Evolutionary conservation across 208 protist genomes (phyloP).

Genomic region (Crithidia sp.): DNA sequence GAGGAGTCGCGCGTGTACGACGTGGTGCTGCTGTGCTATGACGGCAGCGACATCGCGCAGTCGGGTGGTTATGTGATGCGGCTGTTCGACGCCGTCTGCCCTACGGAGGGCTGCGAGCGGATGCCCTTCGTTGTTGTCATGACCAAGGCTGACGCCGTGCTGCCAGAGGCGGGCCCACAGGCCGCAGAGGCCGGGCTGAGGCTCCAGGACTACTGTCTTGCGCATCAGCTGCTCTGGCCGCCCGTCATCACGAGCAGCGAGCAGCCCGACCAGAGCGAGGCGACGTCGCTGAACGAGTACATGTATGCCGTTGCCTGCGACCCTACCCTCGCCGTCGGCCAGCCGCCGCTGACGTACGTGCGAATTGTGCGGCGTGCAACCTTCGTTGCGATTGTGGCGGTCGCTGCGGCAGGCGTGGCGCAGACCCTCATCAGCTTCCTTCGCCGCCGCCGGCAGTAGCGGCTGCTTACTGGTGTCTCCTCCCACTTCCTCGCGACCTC

Average conservation of each 20-base stretch:
- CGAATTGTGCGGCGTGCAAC: slow-evolving; percentile 63
- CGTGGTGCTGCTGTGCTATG: slow-evolving; percentile 82
- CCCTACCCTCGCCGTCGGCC: slow-evolving; percentile 76
- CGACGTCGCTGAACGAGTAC: slow-evolving; percentile 75
- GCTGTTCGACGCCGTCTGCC: slow-evolving; percentile 41
- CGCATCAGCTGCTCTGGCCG: slow-evolving; percentile 79
- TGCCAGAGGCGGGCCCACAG: not conserved
- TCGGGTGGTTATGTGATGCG: slow-evolving; percentile 52
- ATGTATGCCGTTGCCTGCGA: slow-evolving; percentile 69
- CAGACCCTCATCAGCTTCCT: slow-evolving; percentile 29
- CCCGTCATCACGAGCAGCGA: slow-evolving; percentile 75
- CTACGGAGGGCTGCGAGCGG: slow-evolving; percentile 22
- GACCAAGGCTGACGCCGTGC: slow-evolving; percentile 71
- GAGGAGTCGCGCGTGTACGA: slow-evolving; percentile 68
- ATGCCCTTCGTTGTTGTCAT: slow-evolving; percentile 84
- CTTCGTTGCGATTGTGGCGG: slow-evolving; percentile 50
- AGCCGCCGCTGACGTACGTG: slow-evolving; percentile 61
- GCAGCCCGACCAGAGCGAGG: slow-evolving; percentile 58
- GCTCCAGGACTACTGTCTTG: slow-evolving; percentile 48
- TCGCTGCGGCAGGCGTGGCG: slow-evolving; percentile 31
- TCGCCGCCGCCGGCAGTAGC: slow-evolving; percentile 13
- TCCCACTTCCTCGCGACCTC: too few species aligned
- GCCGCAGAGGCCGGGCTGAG: slow-evolving; percentile 1
- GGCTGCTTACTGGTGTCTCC: not conserved
- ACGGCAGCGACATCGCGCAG: slow-evolving; percentile 45